Conservation (phyloP, 2,329 filamentous ascomycete genomes). For the Trichoderma hamatum region DNA sequence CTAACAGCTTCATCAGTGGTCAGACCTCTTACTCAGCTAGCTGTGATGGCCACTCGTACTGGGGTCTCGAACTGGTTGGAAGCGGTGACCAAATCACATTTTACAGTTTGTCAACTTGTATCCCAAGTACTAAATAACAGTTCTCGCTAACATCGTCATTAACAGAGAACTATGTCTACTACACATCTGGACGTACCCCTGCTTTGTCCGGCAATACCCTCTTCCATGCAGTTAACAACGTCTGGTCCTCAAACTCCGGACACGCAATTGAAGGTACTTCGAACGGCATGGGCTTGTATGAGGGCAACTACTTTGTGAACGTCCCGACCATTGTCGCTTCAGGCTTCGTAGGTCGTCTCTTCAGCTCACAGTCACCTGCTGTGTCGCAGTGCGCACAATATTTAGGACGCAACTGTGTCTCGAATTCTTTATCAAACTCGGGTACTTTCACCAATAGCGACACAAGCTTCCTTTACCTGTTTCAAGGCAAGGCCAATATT, state of each 20-base stretch:
- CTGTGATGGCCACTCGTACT: neutral
- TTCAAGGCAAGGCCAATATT: neutral
- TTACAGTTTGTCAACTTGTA: neutral
- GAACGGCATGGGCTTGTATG: neutral
- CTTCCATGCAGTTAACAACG: neutral
- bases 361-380: neutral
- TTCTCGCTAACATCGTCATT: neutral
- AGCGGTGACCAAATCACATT: neutral
- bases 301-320: neutral
- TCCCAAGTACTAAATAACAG: no score
- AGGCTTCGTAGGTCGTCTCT: neutral
- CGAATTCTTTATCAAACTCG: neutral
- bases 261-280: neutral
- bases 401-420: neutral
- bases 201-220: neutral
- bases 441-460: neutral
- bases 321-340: neutral
- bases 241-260: neutral
- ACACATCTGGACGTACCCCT: neutral
- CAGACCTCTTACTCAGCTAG: neutral
- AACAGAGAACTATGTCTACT: neutral
- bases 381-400: neutral
- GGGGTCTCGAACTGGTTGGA: neutral
- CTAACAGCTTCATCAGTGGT: neutral
- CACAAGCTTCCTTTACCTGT: neutral